Base-by-base conservation (phyloP, 257 asterid genomes). In the Ballota nigra region DNA sequence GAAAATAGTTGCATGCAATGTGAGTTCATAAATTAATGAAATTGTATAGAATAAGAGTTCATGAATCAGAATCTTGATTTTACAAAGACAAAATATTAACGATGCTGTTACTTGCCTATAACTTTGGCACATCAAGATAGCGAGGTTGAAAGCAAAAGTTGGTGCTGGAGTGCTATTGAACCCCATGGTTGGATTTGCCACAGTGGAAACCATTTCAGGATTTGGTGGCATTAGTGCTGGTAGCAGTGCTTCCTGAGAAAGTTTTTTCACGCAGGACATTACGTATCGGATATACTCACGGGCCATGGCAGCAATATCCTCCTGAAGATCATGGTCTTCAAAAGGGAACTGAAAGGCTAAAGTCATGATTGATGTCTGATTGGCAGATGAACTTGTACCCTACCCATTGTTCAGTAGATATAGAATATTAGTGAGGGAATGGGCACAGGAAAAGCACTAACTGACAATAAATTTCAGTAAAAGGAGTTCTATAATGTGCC, bases 331-430 rank as follows among this genome's bases (percentile, higher is more conserved):
- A 16, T 5, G 77, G 56, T 63, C 19, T 70, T 78, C 80, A 19
- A 75, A 79, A 28, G 89, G 86, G 66, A 84, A 84, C 53, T 82
- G 89, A 63, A 84, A 84, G 59, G 79, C 86, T 40, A 84, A 24
- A 8, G 67, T 57, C 76, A 81, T 10, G 75, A 84, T 22, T 15
- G 77, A 38, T 33, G 67, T 55, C 69, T n/a, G 36, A 69, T 57
- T 22, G 69, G 66, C 68, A 45, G 67, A 74, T 59, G 77, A 51
- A 18, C 18, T 56, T 65, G 77, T 11, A 41, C 66, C 78, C 73
- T 80, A 57, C 63, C 66, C 63, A 62, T 60, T 55, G 26, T 31
- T 20, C 41, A 29, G 62, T 12, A 56, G 29, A 65, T 23, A 68
- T 52, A 65, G 0, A 73, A 33, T 47, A 40, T 31, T 43, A 69